A percentile compares a stretch with the other conserved stretches of the same genome.
Conservation (phyloP, 2,329 filamentous ascomycete genomes). For the Falciphora oryzae region DNA sequence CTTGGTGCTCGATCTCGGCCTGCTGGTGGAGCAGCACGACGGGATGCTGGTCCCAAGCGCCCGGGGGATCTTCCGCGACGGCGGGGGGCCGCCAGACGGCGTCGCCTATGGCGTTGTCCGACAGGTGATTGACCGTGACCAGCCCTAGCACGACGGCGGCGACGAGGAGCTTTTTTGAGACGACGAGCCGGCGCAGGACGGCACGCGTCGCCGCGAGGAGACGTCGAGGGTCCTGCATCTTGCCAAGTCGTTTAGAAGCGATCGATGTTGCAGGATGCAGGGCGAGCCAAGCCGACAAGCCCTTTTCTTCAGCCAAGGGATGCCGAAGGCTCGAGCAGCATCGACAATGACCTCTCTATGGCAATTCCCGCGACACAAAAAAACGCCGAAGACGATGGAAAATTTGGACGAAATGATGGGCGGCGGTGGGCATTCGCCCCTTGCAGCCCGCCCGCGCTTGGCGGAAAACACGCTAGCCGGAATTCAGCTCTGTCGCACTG, state of each 20-base stretch:
- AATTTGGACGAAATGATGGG: no score
- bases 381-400: no score
- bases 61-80: background rate
- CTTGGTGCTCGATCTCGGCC: background rate
- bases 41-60: background rate
- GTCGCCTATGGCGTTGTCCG: background rate
- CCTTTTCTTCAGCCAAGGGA: no score
- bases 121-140: background rate
- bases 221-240: background rate
- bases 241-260: background rate
- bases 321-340: no score
- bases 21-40: constrained; percentile 3
- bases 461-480: no score
- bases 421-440: no score
- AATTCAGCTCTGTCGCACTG: no score
- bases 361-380: no score
- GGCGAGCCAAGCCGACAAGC: no score
- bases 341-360: no score
- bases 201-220: background rate
- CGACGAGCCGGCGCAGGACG: background rate
- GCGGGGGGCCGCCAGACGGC: background rate
- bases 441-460: no score
- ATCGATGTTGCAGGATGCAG: no score
- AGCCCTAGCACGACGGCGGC: background rate
- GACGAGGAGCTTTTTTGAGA: background rate